Evolutionary conservation across 176 grass and related monocot genomes (phyloP).

Genomic region (Chrysopogon serrulatus): DNA sequence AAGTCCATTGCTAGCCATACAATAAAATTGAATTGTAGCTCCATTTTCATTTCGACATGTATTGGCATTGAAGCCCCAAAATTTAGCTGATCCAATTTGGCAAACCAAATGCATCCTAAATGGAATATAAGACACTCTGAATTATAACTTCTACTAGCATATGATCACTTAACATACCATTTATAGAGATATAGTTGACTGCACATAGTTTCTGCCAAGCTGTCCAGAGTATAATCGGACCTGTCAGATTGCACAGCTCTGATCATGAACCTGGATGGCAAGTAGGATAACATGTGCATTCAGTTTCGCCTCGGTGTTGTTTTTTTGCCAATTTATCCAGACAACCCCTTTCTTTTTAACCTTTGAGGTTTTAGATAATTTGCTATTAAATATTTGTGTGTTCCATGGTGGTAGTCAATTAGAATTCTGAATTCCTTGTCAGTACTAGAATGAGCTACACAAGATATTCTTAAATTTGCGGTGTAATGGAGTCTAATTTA

Average conservation of each 20-base stretch:
- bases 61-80: no score
- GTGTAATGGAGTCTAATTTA: background rate
- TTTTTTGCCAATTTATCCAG: background rate
- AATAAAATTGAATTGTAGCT: no score
- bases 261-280: background rate
- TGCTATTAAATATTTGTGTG: background rate
- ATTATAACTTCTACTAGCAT: background rate
- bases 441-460: background rate
- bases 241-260: background rate
- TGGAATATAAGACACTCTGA: background rate
- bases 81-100: no score
- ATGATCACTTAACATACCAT: background rate
- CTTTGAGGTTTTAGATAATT: background rate
- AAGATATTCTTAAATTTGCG: slow-evolving; percentile 1
- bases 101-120: background rate
- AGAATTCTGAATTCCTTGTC: background rate
- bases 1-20: no score
- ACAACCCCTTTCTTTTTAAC: background rate
- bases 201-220: background rate
- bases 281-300: background rate
- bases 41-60: no score
- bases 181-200: background rate
- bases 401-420: background rate
- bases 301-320: background rate
- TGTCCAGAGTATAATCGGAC: background rate